Percentiles rank a stretch among this genome's conserved stretches.
phyloP scores from a whole-genome alignment of 2,329 filamentous ascomycete genomes.

The Fusarium sororula region DNA sequence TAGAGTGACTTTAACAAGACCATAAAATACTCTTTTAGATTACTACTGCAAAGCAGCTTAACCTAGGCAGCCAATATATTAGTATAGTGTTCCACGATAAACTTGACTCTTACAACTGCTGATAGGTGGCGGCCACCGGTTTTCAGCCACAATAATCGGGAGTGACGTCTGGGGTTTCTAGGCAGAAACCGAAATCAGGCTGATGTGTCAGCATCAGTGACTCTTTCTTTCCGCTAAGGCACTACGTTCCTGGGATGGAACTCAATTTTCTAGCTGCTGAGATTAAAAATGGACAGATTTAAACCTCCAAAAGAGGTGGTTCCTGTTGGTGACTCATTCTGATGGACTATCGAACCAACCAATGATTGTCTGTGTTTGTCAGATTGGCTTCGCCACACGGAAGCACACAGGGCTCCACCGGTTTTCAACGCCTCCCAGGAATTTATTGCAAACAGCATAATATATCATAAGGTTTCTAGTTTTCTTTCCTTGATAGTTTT shows the following conservation, averaged over 20 bases:
- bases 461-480: slow-evolving; percentile 16
- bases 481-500: not conserved
- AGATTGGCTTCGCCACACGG: slow-evolving; percentile 27
- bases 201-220: slow-evolving; percentile 1
- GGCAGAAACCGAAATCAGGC: slow-evolving; percentile 1
- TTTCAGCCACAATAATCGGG: not conserved
- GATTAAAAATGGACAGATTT: slow-evolving; percentile 8
- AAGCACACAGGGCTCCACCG: slow-evolving; percentile 28
- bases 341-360: slow-evolving; percentile 9
- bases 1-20: not conserved
- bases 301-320: slow-evolving; percentile 7
- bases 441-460: slow-evolving; percentile 22
- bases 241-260: not conserved
- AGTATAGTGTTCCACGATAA: not conserved
- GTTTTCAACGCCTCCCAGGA: slow-evolving; percentile 31
- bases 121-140: not conserved
- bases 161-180: not conserved
- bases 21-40: not conserved
- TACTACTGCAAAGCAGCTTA: not conserved
- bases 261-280: not conserved
- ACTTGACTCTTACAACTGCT: not conserved
- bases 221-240: slow-evolving; percentile 19
- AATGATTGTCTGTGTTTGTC: slow-evolving; percentile 22
- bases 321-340: slow-evolving; percentile 30
- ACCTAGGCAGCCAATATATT: not conserved